These are phyloP conservation scores for Mycena kentingensis DNA, from an alignment of 768 basidiomycete genomes.

Conservation along the genomic window DNA sequence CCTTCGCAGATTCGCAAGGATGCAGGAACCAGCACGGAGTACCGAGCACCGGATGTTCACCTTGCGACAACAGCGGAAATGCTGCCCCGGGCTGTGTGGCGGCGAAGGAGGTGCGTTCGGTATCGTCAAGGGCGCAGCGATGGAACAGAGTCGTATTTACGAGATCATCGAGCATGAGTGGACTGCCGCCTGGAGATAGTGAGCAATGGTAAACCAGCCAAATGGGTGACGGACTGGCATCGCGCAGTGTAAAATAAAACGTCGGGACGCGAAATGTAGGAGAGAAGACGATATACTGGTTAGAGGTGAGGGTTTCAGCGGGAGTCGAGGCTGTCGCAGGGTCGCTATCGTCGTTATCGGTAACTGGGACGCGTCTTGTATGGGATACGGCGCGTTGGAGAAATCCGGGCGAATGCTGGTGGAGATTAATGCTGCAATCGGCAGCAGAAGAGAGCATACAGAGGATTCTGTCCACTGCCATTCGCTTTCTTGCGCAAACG, in stretches of 20 bases:
- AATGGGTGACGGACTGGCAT: constrained; percentile 57
- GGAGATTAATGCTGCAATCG: no score
- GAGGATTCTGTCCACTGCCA: no score
- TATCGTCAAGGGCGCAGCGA: constrained; percentile 42
- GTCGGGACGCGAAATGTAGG: constrained; percentile 79
- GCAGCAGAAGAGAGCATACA: no score
- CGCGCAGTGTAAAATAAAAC: constrained; percentile 77
- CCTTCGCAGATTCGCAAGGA: constrained; percentile 74
- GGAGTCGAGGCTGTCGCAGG: constrained; percentile 37
- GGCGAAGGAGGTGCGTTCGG: constrained; percentile 54
- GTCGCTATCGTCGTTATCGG: constrained; percentile 33
- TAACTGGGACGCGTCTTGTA: constrained; percentile 12
- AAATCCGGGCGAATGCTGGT: no score
- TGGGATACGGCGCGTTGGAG: background rate
- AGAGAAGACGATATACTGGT: constrained; percentile 76
- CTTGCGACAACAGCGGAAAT: constrained; percentile 82
- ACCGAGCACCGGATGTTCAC: constrained; percentile 80
- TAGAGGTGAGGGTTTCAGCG: constrained; percentile 43
- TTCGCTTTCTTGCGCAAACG: no score
- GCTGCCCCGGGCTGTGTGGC: constrained; percentile 50
- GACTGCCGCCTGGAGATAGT: constrained; percentile 57
- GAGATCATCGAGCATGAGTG: constrained; percentile 58
- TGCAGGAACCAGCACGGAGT: constrained; percentile 84
- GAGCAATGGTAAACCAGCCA: constrained; percentile 16
- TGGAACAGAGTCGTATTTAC: constrained; percentile 63